These are phyloP conservation scores for Ophiostoma novo-ulmi DNA, from an alignment of 2,329 filamentous ascomycete species.

Conservation along the genomic window DNA sequence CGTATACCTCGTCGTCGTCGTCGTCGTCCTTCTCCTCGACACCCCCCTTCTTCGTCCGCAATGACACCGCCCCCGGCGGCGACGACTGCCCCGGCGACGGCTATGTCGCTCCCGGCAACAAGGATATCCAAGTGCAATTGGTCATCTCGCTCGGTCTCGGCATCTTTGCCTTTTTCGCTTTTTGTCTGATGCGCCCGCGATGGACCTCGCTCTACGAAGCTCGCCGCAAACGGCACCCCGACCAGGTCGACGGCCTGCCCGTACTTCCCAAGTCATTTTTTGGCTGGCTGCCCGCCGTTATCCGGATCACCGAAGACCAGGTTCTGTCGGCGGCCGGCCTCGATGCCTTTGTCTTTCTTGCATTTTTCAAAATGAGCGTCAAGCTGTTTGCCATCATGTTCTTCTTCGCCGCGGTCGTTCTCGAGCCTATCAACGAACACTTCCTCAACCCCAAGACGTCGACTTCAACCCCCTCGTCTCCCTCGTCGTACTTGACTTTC, in stretches of 20 bases:
- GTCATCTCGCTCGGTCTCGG: conserved; percentile 67
- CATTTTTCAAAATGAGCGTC: conserved; percentile 93
- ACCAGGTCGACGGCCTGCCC: conserved; percentile 58
- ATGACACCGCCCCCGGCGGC: conserved; percentile 18
- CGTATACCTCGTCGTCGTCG: background rate
- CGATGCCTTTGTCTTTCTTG: conserved; percentile 91
- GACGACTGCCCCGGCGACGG: conserved; percentile 30
- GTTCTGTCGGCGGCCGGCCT: conserved; percentile 84
- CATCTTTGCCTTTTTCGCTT: conserved; percentile 64
- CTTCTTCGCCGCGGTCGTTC: conserved; percentile 72
- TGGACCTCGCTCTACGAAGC: conserved; percentile 91
- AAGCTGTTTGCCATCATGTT: conserved; percentile 74
- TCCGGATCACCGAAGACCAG: conserved; percentile 80
- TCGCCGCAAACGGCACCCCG: conserved; percentile 61
- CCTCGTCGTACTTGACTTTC: background rate
- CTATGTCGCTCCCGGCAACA: conserved; percentile 37
- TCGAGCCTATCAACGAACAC: conserved; percentile 77
- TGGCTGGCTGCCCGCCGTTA: conserved; percentile 87
- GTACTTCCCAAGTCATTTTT: conserved; percentile 78
- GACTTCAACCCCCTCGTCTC: background rate
- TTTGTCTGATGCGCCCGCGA: conserved; percentile 81
- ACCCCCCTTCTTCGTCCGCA: conserved; percentile 9
- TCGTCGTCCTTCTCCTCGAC: background rate
- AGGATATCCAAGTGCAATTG: conserved; percentile 59
- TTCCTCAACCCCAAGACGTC: conserved; percentile 40